phyloP scores from a whole-genome alignment of 129 eudicot species.

The Apium graveolens region DNA sequence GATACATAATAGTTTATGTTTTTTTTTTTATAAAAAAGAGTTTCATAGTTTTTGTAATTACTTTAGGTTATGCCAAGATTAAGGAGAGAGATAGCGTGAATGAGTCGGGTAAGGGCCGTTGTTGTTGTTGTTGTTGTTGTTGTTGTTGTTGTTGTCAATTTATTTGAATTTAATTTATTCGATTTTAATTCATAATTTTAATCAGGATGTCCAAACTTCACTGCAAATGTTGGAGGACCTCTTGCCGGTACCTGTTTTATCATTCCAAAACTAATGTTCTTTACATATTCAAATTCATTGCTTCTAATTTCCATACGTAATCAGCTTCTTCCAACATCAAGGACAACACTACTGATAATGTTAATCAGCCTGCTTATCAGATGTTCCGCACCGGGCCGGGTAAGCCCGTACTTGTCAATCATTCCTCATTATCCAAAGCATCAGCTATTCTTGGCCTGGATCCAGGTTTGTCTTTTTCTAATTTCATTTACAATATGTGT shows the following conservation, averaged over 20 bases:
- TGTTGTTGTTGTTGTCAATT: neutral
- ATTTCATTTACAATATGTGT: neutral
- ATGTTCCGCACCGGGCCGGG: conserved; percentile 60
- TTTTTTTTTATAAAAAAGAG: no score
- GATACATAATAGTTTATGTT: neutral
- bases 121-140: no score
- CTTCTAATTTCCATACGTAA: neutral
- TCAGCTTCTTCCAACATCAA: conserved; percentile 45
- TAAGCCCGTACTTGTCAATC: conserved; percentile 42
- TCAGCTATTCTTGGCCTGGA: conserved; percentile 10
- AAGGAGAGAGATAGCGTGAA: conserved; percentile 19
- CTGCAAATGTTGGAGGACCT: neutral
- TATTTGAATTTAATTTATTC: no score
- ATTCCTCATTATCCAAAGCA: conserved; percentile 26
- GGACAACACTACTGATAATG: conserved; percentile 21
- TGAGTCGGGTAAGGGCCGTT: conserved; percentile 11
- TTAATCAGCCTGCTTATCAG: conserved; percentile 18
- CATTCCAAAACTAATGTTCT: neutral
- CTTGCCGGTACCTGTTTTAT: neutral
- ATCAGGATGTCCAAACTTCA: conserved; percentile 30
- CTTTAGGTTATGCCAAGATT: conserved; percentile 48
- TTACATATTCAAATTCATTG: neutral
- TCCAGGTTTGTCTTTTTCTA: neutral
- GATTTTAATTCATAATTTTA: neutral
- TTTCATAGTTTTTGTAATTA: conserved; percentile 14